These are phyloP conservation scores for Candida sithepensis DNA, from an alignment of 805 yeast genomes.

Conservation along the genomic window DNA sequence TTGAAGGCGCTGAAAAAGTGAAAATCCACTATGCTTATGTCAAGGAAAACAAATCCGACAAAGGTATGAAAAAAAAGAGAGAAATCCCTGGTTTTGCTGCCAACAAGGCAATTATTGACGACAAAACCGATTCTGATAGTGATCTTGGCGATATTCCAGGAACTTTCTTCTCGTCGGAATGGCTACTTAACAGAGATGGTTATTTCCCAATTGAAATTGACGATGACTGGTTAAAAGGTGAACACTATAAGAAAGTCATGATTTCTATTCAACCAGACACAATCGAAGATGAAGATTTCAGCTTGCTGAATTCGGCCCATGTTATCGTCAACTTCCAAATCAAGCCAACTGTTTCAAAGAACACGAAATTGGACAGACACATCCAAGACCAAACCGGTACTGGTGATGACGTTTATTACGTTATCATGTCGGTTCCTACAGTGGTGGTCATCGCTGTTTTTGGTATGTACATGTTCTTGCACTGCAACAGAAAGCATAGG, in stretches of 20 bases:
- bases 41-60: slow-evolving; percentile 49
- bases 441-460: slow-evolving; percentile 57
- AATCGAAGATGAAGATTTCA: slow-evolving; percentile 63
- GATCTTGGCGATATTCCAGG: slow-evolving; percentile 31
- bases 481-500: slow-evolving; percentile 51
- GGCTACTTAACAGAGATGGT: slow-evolving; percentile 64
- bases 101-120: slow-evolving; percentile 18
- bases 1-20: slow-evolving; percentile 57
- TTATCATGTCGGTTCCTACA: slow-evolving; percentile 67
- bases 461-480: slow-evolving; percentile 62
- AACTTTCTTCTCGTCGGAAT: slow-evolving; percentile 63
- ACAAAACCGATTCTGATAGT: slow-evolving; percentile 7
- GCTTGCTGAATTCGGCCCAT: slow-evolving; percentile 39
- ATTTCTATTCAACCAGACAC: slow-evolving; percentile 73
- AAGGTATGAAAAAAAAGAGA: slow-evolving; percentile 54
- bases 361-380: slow-evolving; percentile 30
- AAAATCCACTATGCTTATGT: slow-evolving; percentile 65
- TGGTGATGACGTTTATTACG: slow-evolving; percentile 45
- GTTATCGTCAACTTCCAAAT: slow-evolving; percentile 45
- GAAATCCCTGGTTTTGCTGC: slow-evolving; percentile 20
- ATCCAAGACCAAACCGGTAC: slow-evolving; percentile 39
- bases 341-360: slow-evolving; percentile 53
- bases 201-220: slow-evolving; percentile 56
- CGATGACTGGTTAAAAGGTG: slow-evolving; percentile 61
- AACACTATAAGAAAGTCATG: slow-evolving; percentile 51